Evolutionary conservation across 1,139 yeast species (phyloP).

Genomic region (Torulaspora globosa): DNA sequence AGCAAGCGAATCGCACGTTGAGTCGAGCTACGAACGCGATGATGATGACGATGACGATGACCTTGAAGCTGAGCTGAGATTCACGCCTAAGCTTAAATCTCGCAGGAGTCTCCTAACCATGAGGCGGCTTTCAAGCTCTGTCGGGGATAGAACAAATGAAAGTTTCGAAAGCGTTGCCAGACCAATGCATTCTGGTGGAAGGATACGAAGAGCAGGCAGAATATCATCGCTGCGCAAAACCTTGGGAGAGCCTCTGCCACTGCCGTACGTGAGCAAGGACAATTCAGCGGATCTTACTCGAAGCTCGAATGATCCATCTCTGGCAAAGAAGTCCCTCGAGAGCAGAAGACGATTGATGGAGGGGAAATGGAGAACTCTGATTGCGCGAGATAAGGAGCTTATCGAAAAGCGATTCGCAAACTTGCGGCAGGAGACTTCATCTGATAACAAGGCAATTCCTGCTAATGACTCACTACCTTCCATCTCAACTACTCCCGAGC

Average conservation of each 20-base stretch:
- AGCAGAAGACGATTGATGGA: conserved; percentile 20
- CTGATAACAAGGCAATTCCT: background rate
- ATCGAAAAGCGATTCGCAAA: conserved; percentile 11
- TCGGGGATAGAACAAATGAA: conserved; percentile 3
- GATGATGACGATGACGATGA: conserved; percentile 19
- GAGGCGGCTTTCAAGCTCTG: conserved; percentile 11
- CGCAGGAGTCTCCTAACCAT: conserved; percentile 20
- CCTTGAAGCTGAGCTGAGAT: conserved; percentile 21
- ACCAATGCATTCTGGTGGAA: background rate
- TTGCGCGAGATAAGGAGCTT: conserved; percentile 18
- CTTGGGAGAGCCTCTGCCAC: conserved; percentile 39
- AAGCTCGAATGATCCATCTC: background rate
- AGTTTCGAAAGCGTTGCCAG: background rate
- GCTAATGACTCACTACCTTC: conserved; percentile 2
- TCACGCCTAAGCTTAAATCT: conserved; percentile 26
- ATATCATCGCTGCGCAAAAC: conserved; percentile 21
- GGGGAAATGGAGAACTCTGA: conserved; percentile 24
- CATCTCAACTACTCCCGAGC: conserved; percentile 1
- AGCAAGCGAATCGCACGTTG: background rate
- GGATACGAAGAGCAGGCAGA: conserved; percentile 8
- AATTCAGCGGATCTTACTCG: background rate
- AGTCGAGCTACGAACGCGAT: conserved; percentile 1
- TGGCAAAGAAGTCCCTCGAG: conserved; percentile 9
- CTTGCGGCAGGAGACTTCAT: conserved; percentile 4
- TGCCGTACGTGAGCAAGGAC: conserved; percentile 32